phyloP scores from a whole-genome alignment of 2,329 filamentous ascomycete species.

The Aspergillus sojae region DNA sequence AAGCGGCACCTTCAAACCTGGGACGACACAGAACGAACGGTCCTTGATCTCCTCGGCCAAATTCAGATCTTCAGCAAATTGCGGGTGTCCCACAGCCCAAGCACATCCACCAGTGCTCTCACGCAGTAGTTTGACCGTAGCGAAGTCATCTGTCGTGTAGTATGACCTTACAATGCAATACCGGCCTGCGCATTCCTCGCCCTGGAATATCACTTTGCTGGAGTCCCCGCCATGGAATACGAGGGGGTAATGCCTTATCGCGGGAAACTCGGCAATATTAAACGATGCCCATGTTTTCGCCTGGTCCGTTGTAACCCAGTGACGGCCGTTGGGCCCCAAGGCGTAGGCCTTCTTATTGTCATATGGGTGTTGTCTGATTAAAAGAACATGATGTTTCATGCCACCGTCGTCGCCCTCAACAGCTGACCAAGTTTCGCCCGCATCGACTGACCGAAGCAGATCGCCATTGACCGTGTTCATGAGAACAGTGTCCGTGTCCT shows the following conservation, averaged over 20 bases:
- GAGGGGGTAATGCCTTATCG: slow-evolving; percentile 12
- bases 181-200: slow-evolving; percentile 66
- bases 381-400: slow-evolving; percentile 49
- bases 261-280: slow-evolving; percentile 53
- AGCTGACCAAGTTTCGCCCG: slow-evolving; percentile 73
- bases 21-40: slow-evolving; percentile 78
- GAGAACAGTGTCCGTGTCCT: slow-evolving; percentile 80
- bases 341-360: slow-evolving; percentile 80
- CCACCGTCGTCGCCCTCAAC: slow-evolving; percentile 65
- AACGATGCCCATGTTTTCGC: slow-evolving; percentile 83
- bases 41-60: slow-evolving; percentile 66
- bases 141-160: slow-evolving; percentile 88
- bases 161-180: slow-evolving; percentile 65
- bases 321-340: slow-evolving; percentile 67
- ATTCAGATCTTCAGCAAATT: slow-evolving; percentile 62
- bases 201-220: slow-evolving; percentile 83
- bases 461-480: slow-evolving; percentile 67
- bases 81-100: slow-evolving; percentile 78
- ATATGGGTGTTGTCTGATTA: slow-evolving; percentile 75
- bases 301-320: slow-evolving; percentile 82
- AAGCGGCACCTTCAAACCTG: slow-evolving; percentile 70
- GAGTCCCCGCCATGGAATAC: slow-evolving; percentile 80
- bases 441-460: slow-evolving; percentile 78
- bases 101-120: slow-evolving; percentile 74
- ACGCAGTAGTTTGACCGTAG: slow-evolving; percentile 66